phyloP scores from a whole-genome alignment of 257 asterid species.

The Parsonsia alboflavescens region DNA sequence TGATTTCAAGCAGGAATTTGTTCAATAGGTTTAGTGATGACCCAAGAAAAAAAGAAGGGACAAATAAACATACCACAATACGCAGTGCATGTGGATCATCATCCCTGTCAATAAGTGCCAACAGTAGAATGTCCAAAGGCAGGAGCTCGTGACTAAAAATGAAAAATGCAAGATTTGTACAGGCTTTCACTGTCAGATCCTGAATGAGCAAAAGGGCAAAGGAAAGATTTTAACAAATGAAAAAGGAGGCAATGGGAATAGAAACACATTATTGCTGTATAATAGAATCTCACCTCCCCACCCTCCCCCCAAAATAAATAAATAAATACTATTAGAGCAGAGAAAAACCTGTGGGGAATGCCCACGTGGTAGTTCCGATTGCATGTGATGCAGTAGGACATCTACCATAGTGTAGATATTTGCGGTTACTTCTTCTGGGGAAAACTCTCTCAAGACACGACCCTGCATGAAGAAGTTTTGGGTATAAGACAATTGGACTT shows the following conservation, averaged over 20 bases:
- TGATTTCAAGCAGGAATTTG: background rate
- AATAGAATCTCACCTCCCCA: background rate
- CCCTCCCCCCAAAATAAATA: background rate
- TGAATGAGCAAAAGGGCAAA: slow-evolving; percentile 30
- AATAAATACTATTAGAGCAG: slow-evolving; percentile 17
- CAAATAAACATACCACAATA: slow-evolving; percentile 63
- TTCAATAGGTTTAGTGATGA: slow-evolving; percentile 1
- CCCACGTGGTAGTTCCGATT: slow-evolving; percentile 82
- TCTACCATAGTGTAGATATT: slow-evolving; percentile 95
- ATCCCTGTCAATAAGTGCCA: slow-evolving; percentile 92
- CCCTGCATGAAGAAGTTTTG: slow-evolving; percentile 42
- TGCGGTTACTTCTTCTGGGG: slow-evolving; percentile 97
- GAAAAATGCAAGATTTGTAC: slow-evolving; percentile 74
- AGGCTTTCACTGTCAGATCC: slow-evolving; percentile 87
- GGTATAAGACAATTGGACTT: background rate
- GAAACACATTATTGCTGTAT: slow-evolving; percentile 8
- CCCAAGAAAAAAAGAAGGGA: slow-evolving; percentile 5
- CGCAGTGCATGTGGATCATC: slow-evolving; percentile 93
- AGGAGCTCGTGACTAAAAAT: slow-evolving; percentile 93
- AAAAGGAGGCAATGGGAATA: background rate
- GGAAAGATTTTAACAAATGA: background rate
- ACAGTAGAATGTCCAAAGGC: slow-evolving; percentile 81
- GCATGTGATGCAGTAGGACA: slow-evolving; percentile 83
- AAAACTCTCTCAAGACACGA: slow-evolving; percentile 84
- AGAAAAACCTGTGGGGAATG: slow-evolving; percentile 80